Evolutionary conservation across 306 rosid genomes (phyloP).

Genomic region (Bauhinia variegata): DNA sequence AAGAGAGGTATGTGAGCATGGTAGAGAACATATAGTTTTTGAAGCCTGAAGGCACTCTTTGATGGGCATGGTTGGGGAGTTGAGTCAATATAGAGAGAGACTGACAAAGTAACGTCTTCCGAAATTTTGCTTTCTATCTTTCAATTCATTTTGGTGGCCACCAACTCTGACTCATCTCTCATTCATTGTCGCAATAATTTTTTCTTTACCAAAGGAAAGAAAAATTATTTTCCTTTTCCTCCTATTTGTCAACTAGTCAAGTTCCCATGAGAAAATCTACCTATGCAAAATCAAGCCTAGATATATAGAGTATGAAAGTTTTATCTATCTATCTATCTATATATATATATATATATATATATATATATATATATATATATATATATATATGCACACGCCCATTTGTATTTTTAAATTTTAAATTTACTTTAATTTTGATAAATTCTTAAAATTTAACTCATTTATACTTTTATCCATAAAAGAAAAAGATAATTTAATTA

Average conservation of each 20-base stretch:
- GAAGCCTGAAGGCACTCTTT: constrained; percentile 29
- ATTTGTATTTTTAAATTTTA: no score
- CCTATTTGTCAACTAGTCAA: background rate
- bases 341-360: no score
- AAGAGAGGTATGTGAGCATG: background rate
- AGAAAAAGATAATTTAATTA: no score
- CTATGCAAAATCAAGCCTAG: background rate
- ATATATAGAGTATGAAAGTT: no score
- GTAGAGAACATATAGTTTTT: constrained; percentile 30
- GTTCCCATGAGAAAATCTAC: background rate
- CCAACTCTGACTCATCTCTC: constrained; percentile 47
- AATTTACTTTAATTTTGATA: no score
- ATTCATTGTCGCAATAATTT: background rate
- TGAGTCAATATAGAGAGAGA: constrained; percentile 45
- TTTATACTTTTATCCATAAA: no score
- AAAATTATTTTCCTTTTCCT: background rate
- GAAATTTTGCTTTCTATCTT: constrained; percentile 47
- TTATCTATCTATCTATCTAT: no score
- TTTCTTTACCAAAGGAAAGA: background rate
- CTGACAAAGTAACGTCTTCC: constrained; percentile 44
- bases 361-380: no score
- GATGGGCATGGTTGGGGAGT: constrained; percentile 36
- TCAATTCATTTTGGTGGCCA: constrained; percentile 46
- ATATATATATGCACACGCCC: no score
- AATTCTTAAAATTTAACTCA: no score